Percentiles rank a stretch among this genome's conserved stretches.
Conservation (phyloP, 805 yeast genomes). For the Kodamaea leandrae region DNA sequence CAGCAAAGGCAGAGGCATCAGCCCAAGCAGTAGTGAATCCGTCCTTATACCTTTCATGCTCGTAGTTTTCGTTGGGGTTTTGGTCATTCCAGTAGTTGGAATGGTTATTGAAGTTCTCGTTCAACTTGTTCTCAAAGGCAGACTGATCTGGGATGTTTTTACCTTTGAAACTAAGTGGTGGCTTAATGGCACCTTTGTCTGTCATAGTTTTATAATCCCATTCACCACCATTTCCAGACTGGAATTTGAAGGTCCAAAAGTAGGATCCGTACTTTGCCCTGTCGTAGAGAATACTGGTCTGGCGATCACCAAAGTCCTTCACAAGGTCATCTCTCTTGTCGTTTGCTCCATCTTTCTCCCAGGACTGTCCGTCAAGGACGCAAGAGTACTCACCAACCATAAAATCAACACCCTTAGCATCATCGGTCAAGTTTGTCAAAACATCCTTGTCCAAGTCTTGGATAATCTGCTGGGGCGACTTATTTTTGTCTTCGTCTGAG, state of each 20-base stretch:
- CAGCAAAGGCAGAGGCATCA: conserved; percentile 68
- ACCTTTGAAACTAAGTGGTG: conserved; percentile 22
- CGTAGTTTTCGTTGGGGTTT: conserved; percentile 59
- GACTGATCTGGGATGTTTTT: conserved; percentile 38
- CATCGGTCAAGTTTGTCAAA: conserved; percentile 46
- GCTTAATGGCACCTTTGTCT: conserved; percentile 49
- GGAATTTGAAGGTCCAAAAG: conserved; percentile 90
- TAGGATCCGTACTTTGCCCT: conserved; percentile 69
- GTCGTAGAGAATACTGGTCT: conserved; percentile 45
- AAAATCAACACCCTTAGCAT: conserved; percentile 55
- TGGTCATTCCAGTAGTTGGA: conserved; percentile 64
- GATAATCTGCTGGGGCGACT: conserved; percentile 63
- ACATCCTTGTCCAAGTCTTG: conserved; percentile 51
- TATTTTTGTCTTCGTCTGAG: conserved; percentile 66
- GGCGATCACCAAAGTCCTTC: conserved; percentile 57
- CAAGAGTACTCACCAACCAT: conserved; percentile 90
- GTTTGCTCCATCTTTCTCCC: conserved; percentile 53
- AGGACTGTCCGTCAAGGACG: conserved; percentile 72
- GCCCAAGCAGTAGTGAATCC: conserved; percentile 76
- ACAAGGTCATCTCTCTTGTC: conserved; percentile 53
- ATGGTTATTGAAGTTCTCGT: conserved; percentile 46
- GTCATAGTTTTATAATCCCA: conserved; percentile 89
- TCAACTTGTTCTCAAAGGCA: conserved; percentile 40
- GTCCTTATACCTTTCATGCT: conserved; percentile 76
- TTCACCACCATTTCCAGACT: conserved; percentile 90